A percentile compares a stretch with the other conserved stretches of the same genome.
Evolutionary conservation across 148 eudicot species (phyloP).

Genomic region (Euryodendron excelsum): DNA sequence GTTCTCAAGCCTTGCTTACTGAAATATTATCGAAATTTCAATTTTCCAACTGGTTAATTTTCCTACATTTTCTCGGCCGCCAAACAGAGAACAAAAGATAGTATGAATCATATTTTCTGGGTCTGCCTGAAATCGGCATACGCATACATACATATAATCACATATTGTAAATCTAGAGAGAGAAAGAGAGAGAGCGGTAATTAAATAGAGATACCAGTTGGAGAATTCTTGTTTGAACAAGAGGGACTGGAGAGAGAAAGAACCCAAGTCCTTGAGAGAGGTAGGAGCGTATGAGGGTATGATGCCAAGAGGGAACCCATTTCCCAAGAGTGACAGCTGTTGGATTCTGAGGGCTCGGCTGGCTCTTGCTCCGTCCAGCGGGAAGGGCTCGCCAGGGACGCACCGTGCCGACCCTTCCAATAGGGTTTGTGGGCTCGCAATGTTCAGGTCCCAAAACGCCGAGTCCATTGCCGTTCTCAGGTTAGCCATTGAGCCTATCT

Average conservation of each 20-base stretch:
- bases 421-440: constrained; percentile 49
- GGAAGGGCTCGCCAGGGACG: constrained; percentile 66
- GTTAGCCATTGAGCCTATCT: constrained; percentile 47
- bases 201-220: constrained; percentile 26
- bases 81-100: not conserved
- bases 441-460: constrained; percentile 60
- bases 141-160: not conserved
- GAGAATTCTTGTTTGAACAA: constrained; percentile 34
- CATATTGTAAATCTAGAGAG: not conserved
- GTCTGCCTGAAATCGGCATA: too few species aligned
- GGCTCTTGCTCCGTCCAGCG: constrained; percentile 57
- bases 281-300: constrained; percentile 59
- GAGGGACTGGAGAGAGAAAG: constrained; percentile 68
- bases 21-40: not conserved
- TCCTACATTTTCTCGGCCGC: constrained; percentile 1
- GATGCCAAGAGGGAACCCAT: constrained; percentile 76
- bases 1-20: not conserved
- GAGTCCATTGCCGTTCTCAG: constrained; percentile 83
- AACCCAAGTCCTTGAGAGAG: constrained; percentile 42
- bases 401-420: constrained; percentile 55
- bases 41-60: not conserved
- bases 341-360: constrained; percentile 50
- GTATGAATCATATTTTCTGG: too few species aligned
- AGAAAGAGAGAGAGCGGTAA: not conserved
- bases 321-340: constrained; percentile 54